Conservation (phyloP, 2,329 filamentous ascomycete genomes). For the Pyricularia pennisetigena region DNA sequence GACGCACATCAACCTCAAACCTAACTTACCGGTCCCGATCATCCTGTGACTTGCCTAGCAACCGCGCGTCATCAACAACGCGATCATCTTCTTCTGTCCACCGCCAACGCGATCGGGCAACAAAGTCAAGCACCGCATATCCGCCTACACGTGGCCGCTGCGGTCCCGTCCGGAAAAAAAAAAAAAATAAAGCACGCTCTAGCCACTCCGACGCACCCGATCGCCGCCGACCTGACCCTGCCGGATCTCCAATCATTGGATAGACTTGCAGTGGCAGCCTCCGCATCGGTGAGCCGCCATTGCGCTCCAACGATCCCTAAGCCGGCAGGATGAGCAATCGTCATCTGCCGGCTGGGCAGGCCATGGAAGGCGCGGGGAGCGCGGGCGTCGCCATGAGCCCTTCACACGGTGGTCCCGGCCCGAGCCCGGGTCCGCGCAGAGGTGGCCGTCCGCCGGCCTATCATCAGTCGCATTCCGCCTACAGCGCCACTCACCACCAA, state of each 20-base stretch:
- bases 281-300: conserved; percentile 21
- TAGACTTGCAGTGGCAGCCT: conserved; percentile 15
- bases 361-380: conserved; percentile 36
- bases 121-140: neutral
- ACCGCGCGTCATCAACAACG: neutral
- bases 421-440: conserved; percentile 18
- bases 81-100: neutral
- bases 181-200: neutral
- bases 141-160: neutral
- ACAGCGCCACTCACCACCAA: conserved; percentile 7
- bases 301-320: conserved; percentile 32
- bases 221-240: neutral
- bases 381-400: conserved; percentile 8
- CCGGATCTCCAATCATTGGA: neutral
- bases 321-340: conserved; percentile 68
- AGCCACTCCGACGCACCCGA: neutral
- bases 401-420: conserved; percentile 15
- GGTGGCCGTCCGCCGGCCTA: conserved; percentile 24
- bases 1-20: neutral
- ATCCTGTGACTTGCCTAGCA: neutral
- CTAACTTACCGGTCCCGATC: neutral
- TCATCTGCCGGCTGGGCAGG: conserved; percentile 70
- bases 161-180: neutral
- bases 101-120: neutral
- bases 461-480: conserved; percentile 14